Conservation (phyloP, 495 filamentous ascomycete genomes). For the Podospora anserina region DNA sequence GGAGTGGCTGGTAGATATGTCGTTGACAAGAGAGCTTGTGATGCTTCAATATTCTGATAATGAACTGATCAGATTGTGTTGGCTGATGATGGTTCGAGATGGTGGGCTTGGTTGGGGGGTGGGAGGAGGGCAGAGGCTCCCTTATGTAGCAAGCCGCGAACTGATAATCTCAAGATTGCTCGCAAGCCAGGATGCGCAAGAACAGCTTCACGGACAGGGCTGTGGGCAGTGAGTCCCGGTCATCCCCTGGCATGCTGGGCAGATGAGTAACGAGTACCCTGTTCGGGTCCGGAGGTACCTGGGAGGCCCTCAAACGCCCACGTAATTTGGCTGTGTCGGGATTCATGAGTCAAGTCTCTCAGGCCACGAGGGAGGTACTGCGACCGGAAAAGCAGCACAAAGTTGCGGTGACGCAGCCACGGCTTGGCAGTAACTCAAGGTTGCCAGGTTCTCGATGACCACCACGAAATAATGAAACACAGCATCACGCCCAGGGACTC, state of each 20-base stretch:
- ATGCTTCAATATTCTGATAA: conserved; percentile 19
- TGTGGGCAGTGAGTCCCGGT: conserved; percentile 21
- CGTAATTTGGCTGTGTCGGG: conserved; percentile 8
- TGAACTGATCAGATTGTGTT: conserved; percentile 26
- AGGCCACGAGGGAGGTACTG: conserved; percentile 21
- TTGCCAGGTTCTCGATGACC: conserved; percentile 29
- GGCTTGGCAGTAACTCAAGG: conserved; percentile 30
- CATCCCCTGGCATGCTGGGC: conserved; percentile 23
- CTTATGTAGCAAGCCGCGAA: conserved; percentile 44
- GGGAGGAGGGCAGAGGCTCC: conserved; percentile 36
- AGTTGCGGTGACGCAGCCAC: conserved; percentile 42
- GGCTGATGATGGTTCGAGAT: conserved; percentile 32
- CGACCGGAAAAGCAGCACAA: conserved; percentile 14
- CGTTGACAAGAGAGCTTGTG: conserved; percentile 15
- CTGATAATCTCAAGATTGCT: conserved; percentile 36
- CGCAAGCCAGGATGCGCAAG: conserved; percentile 21
- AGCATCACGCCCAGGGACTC: conserved; percentile 21
- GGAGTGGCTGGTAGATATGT: conserved; percentile 2
- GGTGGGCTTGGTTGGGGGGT: conserved; percentile 14
- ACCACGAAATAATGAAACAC: conserved; percentile 34
- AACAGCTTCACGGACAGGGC: conserved; percentile 35
- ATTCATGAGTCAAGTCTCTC: conserved; percentile 20
- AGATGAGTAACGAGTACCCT: conserved; percentile 24
- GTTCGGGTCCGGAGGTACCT: conserved; percentile 19
- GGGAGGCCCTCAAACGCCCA: conserved; percentile 3